Evolutionary conservation across 225 moss, liverwort and hornwort species (phyloP).

Genomic region (Antitrichia curtipendula): DNA sequence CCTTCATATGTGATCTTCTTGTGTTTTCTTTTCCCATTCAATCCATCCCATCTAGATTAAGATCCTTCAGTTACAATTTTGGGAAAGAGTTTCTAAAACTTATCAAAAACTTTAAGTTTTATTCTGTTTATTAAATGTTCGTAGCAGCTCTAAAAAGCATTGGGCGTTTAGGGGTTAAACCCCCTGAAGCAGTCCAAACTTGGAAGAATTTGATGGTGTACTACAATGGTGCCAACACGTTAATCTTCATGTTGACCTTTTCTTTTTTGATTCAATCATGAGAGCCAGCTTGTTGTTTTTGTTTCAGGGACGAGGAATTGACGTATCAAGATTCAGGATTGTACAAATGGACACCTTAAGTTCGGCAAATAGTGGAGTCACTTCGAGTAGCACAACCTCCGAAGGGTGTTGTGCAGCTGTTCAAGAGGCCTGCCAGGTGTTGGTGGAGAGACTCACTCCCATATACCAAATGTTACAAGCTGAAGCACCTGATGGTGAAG

Average conservation of each 20-base stretch:
- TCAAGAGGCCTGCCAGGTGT: slow-evolving; percentile 30
- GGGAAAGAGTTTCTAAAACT: background rate
- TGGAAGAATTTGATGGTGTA: background rate
- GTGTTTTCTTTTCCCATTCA: background rate
- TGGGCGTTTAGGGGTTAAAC: background rate
- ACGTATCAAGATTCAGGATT: slow-evolving; percentile 46
- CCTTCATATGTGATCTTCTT: background rate
- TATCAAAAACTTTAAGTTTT: background rate
- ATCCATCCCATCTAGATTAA: background rate
- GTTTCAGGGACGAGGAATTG: slow-evolving; percentile 25
- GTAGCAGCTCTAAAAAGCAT: background rate
- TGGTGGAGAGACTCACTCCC: slow-evolving; percentile 57
- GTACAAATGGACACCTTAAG: slow-evolving; percentile 61
- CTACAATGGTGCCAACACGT: background rate
- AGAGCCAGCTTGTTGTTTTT: background rate
- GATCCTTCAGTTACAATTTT: background rate
- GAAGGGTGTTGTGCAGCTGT: slow-evolving; percentile 62
- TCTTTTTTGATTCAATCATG: background rate
- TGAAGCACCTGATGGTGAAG: background rate
- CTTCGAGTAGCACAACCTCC: slow-evolving; percentile 48
- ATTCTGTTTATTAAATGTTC: background rate
- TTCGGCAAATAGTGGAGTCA: slow-evolving; percentile 21
- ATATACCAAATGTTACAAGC: slow-evolving; percentile 3
- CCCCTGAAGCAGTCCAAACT: background rate
- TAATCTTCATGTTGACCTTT: background rate